Percentiles rank a stretch among this genome's conserved stretches.
Evolutionary conservation across 345 rosid species (phyloP).

Genomic region (Excoecaria cochinchinensis): DNA sequence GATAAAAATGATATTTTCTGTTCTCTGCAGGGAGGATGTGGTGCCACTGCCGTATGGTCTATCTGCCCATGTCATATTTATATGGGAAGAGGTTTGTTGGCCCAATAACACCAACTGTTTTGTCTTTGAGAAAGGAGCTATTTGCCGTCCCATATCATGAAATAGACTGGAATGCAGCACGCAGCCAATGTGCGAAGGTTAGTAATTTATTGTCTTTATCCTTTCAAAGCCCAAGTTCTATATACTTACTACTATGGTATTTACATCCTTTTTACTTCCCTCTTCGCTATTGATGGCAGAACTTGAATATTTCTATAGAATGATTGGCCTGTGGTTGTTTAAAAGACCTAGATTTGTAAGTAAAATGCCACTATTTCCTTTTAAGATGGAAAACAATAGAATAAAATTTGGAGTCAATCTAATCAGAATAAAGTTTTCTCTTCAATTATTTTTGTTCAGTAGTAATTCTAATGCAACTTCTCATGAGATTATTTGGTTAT

Average conservation of each 20-base stretch:
- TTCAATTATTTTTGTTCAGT: too few species aligned
- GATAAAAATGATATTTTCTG: not conserved
- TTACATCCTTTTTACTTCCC: not conserved
- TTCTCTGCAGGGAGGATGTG: conserved; percentile 91
- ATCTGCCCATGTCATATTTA: conserved; percentile 94
- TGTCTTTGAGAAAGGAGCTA: conserved; percentile 88
- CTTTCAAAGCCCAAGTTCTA: not conserved
- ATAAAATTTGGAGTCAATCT: too few species aligned
- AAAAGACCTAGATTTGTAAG: not conserved
- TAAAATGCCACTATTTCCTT: too few species aligned
- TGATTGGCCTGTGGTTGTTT: not conserved
- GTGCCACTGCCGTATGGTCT: conserved; percentile 99
- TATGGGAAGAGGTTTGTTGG: conserved; percentile 97
- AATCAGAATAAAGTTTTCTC: too few species aligned
- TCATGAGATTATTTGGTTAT: too few species aligned
- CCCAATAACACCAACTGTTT: conserved; percentile 77
- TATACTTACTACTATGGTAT: not conserved
- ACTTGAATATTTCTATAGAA: not conserved
- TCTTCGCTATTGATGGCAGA: not conserved
- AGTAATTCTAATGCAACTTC: too few species aligned
- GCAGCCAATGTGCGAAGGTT: conserved; percentile 91
- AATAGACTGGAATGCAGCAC: conserved; percentile 80
- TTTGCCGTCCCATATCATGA: conserved; percentile 79
- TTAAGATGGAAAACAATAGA: too few species aligned
- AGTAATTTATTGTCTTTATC: conserved; percentile 31